Conservation (phyloP, 2,329 filamentous ascomycete genomes). For the Chaetomium globosum region DNA sequence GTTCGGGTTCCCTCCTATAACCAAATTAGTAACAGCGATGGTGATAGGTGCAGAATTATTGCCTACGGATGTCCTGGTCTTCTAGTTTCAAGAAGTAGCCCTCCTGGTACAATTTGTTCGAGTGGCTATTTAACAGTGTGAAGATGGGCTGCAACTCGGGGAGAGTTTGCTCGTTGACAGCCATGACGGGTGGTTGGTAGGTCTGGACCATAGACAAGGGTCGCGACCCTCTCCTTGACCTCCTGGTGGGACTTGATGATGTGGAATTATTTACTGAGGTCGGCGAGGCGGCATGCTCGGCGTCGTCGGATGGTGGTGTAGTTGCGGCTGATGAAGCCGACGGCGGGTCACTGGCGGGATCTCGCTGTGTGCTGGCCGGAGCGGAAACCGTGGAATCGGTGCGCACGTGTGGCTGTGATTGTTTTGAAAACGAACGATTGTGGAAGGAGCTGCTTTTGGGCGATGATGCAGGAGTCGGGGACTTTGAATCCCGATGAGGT, state of each 20-base stretch:
- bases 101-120: slow-evolving; percentile 95
- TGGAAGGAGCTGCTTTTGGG: slow-evolving; percentile 45
- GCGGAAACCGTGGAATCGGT: slow-evolving; percentile 36
- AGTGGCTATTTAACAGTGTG: slow-evolving; percentile 88
- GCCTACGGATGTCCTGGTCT: slow-evolving; percentile 85
- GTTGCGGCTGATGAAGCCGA: slow-evolving; percentile 33
- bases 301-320: slow-evolving; percentile 35
- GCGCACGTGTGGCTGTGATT: slow-evolving; percentile 39
- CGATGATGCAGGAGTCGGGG: slow-evolving; percentile 51
- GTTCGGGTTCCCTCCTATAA: slow-evolving; percentile 81
- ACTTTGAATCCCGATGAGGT: slow-evolving; percentile 47
- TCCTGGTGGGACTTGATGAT: slow-evolving; percentile 45
- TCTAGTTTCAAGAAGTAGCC: slow-evolving; percentile 97
- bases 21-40: slow-evolving; percentile 35
- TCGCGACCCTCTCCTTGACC: slow-evolving; percentile 60
- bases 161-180: slow-evolving; percentile 79
- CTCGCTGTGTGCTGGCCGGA: slow-evolving; percentile 29
- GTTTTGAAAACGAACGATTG: slow-evolving; percentile 30
- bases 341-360: slow-evolving; percentile 30
- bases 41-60: slow-evolving; percentile 24
- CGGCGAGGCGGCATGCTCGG: slow-evolving; percentile 48
- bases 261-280: slow-evolving; percentile 45
- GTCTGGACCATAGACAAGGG: slow-evolving; percentile 85
- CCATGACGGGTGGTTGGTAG: slow-evolving; percentile 84
- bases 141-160: slow-evolving; percentile 95